phyloP scores from a whole-genome alignment of 306 rosid genomes.

The Castanospermum australe region DNA sequence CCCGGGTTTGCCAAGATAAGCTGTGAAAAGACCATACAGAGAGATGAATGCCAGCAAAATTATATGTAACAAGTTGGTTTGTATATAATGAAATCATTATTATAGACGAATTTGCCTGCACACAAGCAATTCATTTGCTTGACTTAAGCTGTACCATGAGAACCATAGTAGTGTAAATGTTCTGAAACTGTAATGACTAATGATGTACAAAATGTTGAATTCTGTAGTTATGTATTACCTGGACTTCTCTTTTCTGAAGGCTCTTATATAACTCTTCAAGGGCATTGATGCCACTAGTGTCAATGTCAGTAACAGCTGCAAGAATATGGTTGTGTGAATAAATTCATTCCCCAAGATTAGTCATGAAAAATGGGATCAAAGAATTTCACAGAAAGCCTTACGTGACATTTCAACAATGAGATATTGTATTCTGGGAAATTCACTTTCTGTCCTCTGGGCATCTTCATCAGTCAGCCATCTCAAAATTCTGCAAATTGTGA shows the following conservation, averaged over 20 bases:
- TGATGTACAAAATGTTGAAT: neutral
- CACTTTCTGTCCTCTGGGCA: conserved; percentile 14
- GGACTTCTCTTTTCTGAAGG: conserved; percentile 53
- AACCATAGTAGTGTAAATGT: neutral
- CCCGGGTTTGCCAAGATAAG: conserved; percentile 83
- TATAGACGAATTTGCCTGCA: neutral
- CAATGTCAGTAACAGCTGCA: conserved; percentile 84
- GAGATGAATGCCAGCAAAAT: neutral
- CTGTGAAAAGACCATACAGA: conserved; percentile 20
- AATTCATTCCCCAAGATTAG: neutral
- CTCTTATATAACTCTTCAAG: conserved; percentile 53
- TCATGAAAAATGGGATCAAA: neutral
- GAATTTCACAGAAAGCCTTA: conserved; percentile 37
- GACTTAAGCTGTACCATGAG: neutral
- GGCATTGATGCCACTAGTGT: conserved; percentile 79
- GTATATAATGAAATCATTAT: neutral
- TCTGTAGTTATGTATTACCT: conserved; percentile 37
- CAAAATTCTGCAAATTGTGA: conserved; percentile 52
- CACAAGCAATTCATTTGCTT: conserved; percentile 3
- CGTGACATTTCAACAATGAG: conserved; percentile 80
- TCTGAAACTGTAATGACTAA: neutral
- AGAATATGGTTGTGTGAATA: neutral
- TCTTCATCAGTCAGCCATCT: conserved; percentile 73
- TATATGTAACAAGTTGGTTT: neutral
- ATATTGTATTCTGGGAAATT: conserved; percentile 36